Conservation (phyloP, 139 green algal genomes). For the Chlamydomonas urium region DNA sequence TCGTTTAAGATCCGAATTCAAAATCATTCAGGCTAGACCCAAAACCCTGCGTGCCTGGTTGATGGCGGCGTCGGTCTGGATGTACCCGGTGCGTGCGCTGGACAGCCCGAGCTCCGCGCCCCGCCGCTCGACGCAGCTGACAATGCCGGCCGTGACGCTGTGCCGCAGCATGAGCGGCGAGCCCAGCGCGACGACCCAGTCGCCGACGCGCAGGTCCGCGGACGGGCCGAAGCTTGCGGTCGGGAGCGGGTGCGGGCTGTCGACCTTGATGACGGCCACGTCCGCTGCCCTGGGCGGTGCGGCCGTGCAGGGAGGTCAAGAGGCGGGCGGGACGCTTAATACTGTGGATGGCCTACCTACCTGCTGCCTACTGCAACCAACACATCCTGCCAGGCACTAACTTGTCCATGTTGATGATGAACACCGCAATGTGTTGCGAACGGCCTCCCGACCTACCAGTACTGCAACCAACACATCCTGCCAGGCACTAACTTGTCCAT, state of each 20-base stretch:
- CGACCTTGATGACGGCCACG: conserved; percentile 63
- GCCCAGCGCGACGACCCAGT: conserved; percentile 78
- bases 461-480: too few species aligned
- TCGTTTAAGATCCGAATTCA: too few species aligned
- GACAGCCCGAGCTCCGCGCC: conserved; percentile 65
- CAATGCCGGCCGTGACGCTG: conserved; percentile 68
- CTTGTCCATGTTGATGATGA: conserved; percentile 55
- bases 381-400: too few species aligned
- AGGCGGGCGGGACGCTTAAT: too few species aligned
- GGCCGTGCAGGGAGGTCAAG: not conserved
- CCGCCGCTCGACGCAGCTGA: conserved; percentile 68
- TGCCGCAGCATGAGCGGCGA: conserved; percentile 70
- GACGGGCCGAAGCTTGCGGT: conserved; percentile 42
- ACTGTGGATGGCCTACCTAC: too few species aligned
- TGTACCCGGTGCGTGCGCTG: conserved; percentile 57
- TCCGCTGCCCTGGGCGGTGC: conserved; percentile 43
- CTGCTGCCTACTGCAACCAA: too few species aligned
- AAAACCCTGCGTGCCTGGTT: conserved; percentile 40
- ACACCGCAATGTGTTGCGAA: too few species aligned
- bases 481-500: conserved; percentile 54
- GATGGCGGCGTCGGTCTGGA: conserved; percentile 58
- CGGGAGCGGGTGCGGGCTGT: conserved; percentile 46
- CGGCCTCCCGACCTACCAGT: too few species aligned
- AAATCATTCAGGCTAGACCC: too few species aligned
- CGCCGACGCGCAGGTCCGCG: conserved; percentile 50